Evolutionary conservation across 345 rosid genomes (phyloP), one percentile per base, ranked within the genome.

Genomic region (Brassica incana): DNA sequence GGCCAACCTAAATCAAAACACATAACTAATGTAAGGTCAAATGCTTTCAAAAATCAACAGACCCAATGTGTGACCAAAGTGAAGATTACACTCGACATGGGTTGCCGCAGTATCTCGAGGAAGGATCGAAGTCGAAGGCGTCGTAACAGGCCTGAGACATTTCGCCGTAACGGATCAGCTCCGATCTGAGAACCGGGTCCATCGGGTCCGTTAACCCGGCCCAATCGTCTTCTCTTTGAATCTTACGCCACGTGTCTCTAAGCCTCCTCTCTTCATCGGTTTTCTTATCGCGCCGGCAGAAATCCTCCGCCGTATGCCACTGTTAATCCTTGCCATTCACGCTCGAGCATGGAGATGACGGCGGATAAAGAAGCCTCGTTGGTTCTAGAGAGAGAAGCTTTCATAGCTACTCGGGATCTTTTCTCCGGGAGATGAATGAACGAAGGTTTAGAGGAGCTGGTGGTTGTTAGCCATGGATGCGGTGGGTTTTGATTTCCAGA

Each of bases 341-440:
- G 67, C 38, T 80, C 86, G 29, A 83, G 73, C 4, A 80, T 79
- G 4, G 84, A 73, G 71, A 84, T 73, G 9, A 79, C 71, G 30
- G 88, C 71, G n/a, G 87, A 54, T 48, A 83, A 43, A 12, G 90
- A 83, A n/a, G 88, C 75, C 50, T 84, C 84, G 58, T 71, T 60
- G 27, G 88, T 27, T 78, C 54, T 65, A 11, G 84, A 77, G 35
- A 81, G 18, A 62, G 78, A 38, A 63, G 79, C 90, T 60, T 69
- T 72, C 2, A 82, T 60, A 52, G 65, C 15, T 48, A 62, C 60
- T 68, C 52, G 60, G 30, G 56, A 2, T 45, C 50, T 29, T 56
- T 30, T 83, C 11, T 72, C 62, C 6, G 65, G 38, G 27, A 81
- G 69, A 3, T 43, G 58, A 0, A 67, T 2, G 14, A 75, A 56